Conservation (phyloP, 2,329 filamentous ascomycete genomes). For the Grosmannia penicillata region DNA sequence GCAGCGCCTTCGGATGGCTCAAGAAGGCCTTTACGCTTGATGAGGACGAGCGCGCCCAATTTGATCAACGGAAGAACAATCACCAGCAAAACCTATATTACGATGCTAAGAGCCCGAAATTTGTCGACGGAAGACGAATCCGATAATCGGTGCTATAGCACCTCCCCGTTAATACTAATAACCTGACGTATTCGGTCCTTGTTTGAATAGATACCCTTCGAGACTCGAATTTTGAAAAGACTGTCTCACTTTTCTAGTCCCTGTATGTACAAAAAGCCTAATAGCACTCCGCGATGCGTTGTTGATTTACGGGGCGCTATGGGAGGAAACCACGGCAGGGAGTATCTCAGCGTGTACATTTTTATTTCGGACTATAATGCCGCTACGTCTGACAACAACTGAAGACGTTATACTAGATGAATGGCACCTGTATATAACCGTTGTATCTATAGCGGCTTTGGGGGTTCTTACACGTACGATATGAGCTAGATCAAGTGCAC, state of each 20-base stretch:
- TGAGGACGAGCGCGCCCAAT: conserved; percentile 45
- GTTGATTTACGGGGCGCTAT: too few relatives aligned
- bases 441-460: too few relatives aligned
- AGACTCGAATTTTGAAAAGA: too few relatives aligned
- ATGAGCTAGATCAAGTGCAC: too few relatives aligned
- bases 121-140: conserved; percentile 39
- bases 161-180: neutral
- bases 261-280: conserved; percentile 10
- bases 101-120: conserved; percentile 34
- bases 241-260: conserved; percentile 1
- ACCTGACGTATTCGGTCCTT: neutral
- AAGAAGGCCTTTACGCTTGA: conserved; percentile 53
- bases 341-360: too few relatives aligned
- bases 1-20: conserved; percentile 52
- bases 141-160: conserved; percentile 3
- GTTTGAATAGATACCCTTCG: neutral
- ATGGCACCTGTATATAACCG: too few relatives aligned
- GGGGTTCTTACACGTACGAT: too few relatives aligned
- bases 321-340: too few relatives aligned
- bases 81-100: conserved; percentile 32
- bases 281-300: too few relatives aligned
- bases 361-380: too few relatives aligned
- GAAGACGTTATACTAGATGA: too few relatives aligned
- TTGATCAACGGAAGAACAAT: conserved; percentile 38
- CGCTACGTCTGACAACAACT: too few relatives aligned